Evolutionary conservation across 2,329 filamentous ascomycete species (phyloP), one percentile per base, ranked within the genome.

Genomic region (Epichloe sibirici): DNA sequence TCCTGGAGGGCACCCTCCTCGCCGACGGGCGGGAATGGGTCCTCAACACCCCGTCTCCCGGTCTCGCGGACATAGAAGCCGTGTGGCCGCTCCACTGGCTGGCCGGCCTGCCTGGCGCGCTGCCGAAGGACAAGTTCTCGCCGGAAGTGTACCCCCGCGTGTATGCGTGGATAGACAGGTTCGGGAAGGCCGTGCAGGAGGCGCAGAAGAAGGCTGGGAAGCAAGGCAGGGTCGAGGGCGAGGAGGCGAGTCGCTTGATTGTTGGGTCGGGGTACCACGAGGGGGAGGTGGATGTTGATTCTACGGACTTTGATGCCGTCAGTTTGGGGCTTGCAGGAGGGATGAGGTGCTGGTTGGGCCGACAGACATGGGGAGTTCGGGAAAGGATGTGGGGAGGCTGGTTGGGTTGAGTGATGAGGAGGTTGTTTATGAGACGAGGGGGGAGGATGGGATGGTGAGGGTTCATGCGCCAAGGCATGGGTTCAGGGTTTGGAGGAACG

Each of bases 31-130:
- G 83, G 51, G 63, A 75, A 3, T 89, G 83, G 84, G 66, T 88
- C 8, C 66, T 83, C 12, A 72, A 69, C 11, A 77, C 73, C 1
- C 61, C 73, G 3, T 64, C 65, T 17, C 79, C 81, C 1, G 74
- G 71, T 1, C 64, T 87, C 56, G 82, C 78, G 4, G 86, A 90
- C 63, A 80, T 89, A 55, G 81, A 89, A 67, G 80, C 77, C 44
- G 68, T 85, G 12, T 88, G 81, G 82, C 74, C 77, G 0, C 75
- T 88, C 57, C 76, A 83, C 64, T 89, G 85, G 85, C 65, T 87
- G 2, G 63, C 67, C 3, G 68, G 66, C 11, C 69, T 86, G 46
- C 74, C 75, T 12, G 75, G 75, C 4, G 76, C 77, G 13, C 70
- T 86, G 46, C 75, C 79, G 4, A 53, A 68, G 48, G 70, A 75